Base-by-base conservation (phyloP, 306 rosid genomes). In the Oemleria cerasiformis region DNA sequence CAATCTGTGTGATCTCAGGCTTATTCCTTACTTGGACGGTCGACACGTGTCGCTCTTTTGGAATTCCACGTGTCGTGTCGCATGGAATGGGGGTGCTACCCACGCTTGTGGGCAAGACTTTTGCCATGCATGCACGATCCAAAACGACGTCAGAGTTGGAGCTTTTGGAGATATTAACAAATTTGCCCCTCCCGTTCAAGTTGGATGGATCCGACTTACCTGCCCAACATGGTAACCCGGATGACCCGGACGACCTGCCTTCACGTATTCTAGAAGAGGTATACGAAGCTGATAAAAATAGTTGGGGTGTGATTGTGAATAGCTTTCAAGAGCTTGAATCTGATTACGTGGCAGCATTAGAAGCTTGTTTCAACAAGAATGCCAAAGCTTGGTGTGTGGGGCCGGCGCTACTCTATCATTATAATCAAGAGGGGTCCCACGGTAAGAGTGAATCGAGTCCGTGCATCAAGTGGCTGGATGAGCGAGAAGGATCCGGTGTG, bases 251-350 rank as follows among this genome's bases (percentile, higher is more conserved):
- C n/a, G n/a, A n/a, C n/a, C n/a, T n/a, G 8, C 8, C 15, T 40
- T 0, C 36, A 8, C 25, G 38, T 0, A 4, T 70, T n/a, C 0
- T 49, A 0, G 7, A 5, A 2, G 82, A 77, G 40, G n/a, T 57
- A 2, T 70, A 12, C 0, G 79, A 68, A 15, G 68, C 63, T 0
- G 78, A 76, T 36, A 3, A 4, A 4, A 76, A 72, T 13, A 76
- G 82, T 38, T 77, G 75, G 76, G 85, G 82, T 3, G 65, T 68
- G 7, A 20, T 81, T 16, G 79, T 48, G 9, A 81, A 81, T 23
- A 81, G 65, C 47, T 77, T 77, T 17, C 30, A 8, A 6, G 81
- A 67, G 14, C 48, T 81, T 0, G 84, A 81, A 42, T 36, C 45
- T 5, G 72, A 53, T 0, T 57, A 60, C 9, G 66, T 68, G 14